These are phyloP conservation scores for Cupressus sempervirens DNA, from an alignment of 75 land plant species.

Conservation along the genomic window DNA sequence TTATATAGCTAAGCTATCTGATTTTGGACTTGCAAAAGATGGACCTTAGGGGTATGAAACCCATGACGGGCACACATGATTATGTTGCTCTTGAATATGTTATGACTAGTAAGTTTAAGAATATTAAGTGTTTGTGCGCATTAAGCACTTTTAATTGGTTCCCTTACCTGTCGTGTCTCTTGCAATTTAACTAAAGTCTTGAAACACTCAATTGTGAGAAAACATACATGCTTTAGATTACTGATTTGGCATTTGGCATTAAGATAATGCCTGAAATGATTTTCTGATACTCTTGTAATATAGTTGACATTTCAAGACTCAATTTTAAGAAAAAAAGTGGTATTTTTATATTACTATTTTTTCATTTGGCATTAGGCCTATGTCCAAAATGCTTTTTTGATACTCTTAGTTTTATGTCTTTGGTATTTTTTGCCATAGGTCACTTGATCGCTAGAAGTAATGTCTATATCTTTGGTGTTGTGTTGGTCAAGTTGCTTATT, in stretches of 20 bases:
- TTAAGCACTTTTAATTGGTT: not conserved
- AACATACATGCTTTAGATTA: not conserved
- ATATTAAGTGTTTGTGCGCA: not conserved
- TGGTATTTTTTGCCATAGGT: slow-evolving; percentile 29
- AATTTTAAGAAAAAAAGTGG: too few species aligned
- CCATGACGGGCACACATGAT: slow-evolving; percentile 18
- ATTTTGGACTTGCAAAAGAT: slow-evolving; percentile 21
- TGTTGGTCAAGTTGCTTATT: slow-evolving; percentile 61
- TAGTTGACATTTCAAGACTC: too few species aligned
- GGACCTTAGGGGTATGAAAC: slow-evolving; percentile 15
- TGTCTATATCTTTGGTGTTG: slow-evolving; percentile 79
- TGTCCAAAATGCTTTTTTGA: too few species aligned
- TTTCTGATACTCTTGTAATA: not conserved
- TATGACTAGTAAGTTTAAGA: not conserved
- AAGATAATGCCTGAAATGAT: too few species aligned
- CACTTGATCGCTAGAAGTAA: slow-evolving; percentile 75
- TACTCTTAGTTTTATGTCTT: not conserved
- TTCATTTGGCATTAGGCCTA: too few species aligned
- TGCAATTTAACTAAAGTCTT: not conserved
- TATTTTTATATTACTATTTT: too few species aligned
- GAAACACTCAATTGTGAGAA: not conserved
- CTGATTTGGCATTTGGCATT: not conserved
- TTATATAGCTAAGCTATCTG: slow-evolving; percentile 21
- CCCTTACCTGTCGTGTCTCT: not conserved
- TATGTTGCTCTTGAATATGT: slow-evolving; percentile 22